A percentile compares a stretch with the other conserved stretches of the same genome.
phyloP scores from a whole-genome alignment of 1,284 basidiomycete species.

The Farysia itapuensis region DNA sequence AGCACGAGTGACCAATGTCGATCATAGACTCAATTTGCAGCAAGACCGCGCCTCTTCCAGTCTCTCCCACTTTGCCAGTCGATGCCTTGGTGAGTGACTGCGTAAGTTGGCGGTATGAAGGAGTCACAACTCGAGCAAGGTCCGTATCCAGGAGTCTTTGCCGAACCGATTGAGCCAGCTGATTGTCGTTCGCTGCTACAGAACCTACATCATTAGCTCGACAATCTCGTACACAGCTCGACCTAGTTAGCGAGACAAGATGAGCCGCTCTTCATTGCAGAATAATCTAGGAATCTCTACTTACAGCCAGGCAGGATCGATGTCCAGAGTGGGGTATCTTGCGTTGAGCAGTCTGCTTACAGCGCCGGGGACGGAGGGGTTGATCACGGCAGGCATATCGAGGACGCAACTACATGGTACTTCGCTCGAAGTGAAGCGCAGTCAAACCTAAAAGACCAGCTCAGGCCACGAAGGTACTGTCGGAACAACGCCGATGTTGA shows the following conservation, averaged over 20 bases:
- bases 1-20: conserved; percentile 27
- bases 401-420: too few species aligned
- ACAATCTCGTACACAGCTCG: too few species aligned
- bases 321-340: conserved; percentile 24
- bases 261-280: conserved; percentile 1
- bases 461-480: too few species aligned
- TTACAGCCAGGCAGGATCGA: conserved; percentile 20
- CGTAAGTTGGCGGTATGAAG: conserved; percentile 4
- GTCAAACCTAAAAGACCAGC: too few species aligned
- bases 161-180: conserved; percentile 21
- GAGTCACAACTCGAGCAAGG: conserved; percentile 3
- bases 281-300: neutral
- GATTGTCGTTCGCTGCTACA: conserved; percentile 3
- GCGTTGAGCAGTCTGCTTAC: conserved; percentile 25
- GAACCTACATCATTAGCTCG: too few species aligned
- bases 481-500: too few species aligned
- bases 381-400: too few species aligned
- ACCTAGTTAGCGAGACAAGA: too few species aligned
- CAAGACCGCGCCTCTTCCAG: conserved; percentile 6
- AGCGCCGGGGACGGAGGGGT: conserved; percentile 6
- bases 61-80: conserved; percentile 9
- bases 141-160: conserved; percentile 24
- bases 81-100: neutral
- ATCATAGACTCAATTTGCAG: conserved; percentile 32
- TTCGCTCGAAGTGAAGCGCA: too few species aligned